Conservation (phyloP, 1,284 basidiomycete species). For the Trichosporon faecale region DNA sequence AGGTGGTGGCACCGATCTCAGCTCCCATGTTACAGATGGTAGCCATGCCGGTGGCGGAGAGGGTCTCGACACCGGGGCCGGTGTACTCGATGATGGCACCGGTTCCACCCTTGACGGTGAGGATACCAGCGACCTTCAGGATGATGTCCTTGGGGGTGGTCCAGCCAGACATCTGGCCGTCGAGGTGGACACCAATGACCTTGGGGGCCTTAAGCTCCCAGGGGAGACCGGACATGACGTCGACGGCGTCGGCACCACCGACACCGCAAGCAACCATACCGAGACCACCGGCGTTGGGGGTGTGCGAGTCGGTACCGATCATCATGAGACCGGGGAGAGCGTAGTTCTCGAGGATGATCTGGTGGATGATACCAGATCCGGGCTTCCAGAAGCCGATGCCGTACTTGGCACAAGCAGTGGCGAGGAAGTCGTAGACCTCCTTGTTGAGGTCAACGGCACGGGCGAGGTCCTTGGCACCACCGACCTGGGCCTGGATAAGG, state of each 20-base stretch:
- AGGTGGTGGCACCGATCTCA: constrained; percentile 98
- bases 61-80: constrained; percentile 88
- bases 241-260: constrained; percentile 98
- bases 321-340: constrained; percentile 98
- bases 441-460: constrained; percentile 93
- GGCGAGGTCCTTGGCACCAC: constrained; percentile 87
- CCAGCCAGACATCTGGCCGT: constrained; percentile 94
- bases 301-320: constrained; percentile 99
- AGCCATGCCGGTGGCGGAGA: constrained; percentile 99
- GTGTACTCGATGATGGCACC: constrained; percentile 95
- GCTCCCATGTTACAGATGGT: constrained; percentile 99
- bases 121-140: constrained; percentile 93
- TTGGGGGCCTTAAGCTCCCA: constrained; percentile 99
- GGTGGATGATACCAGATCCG: constrained; percentile 96
- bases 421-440: constrained; percentile 99
- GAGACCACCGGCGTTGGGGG: constrained; percentile 97
- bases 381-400: constrained; percentile 99
- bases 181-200: constrained; percentile 96
- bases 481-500: constrained; percentile 95
- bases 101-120: constrained; percentile 97
- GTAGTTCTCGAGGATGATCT: constrained; percentile 98
- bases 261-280: constrained; percentile 99
- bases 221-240: constrained; percentile 95
- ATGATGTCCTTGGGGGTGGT: constrained; percentile 97
- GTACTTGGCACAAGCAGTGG: constrained; percentile 95